Conservation (phyloP, 768 basidiomycete genomes). For the Lentinula detonsa region DNA sequence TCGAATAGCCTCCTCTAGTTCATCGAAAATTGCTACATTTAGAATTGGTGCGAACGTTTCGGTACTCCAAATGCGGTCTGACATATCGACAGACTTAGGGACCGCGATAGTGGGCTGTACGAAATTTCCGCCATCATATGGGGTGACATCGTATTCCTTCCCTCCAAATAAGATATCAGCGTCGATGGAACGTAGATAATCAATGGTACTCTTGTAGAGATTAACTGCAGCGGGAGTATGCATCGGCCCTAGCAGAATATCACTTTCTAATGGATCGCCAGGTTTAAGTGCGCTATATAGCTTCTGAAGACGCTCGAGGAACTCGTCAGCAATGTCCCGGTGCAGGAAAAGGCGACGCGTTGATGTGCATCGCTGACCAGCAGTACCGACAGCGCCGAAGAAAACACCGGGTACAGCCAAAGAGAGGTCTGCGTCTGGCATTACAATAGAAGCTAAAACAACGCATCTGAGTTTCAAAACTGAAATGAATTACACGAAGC, state of each 20-base stretch:
- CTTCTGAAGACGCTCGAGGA: conserved; percentile 67
- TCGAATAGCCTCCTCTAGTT: conserved; percentile 78
- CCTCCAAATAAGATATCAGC: conserved; percentile 81
- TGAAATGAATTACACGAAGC: conserved; percentile 8
- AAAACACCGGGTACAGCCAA: conserved; percentile 88
- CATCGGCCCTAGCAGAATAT: conserved; percentile 81
- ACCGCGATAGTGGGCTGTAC: conserved; percentile 84
- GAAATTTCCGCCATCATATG: conserved; percentile 70
- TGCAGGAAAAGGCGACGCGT: conserved; percentile 91
- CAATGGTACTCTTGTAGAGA: conserved; percentile 56
- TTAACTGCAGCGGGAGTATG: conserved; percentile 69
- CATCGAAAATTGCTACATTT: conserved; percentile 81
- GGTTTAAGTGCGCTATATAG: conserved; percentile 68
- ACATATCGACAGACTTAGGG: conserved; percentile 49
- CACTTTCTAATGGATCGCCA: conserved; percentile 77
- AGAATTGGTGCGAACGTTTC: conserved; percentile 90
- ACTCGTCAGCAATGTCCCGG: conserved; percentile 65
- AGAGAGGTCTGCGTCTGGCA: conserved; percentile 88
- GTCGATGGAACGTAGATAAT: conserved; percentile 53
- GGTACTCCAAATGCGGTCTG: conserved; percentile 62
- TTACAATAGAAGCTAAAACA: conserved; percentile 74
- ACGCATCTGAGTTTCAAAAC: conserved; percentile 9
- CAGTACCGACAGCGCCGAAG: conserved; percentile 87
- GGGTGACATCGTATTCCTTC: conserved; percentile 38
- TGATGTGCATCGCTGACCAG: conserved; percentile 80